Evolutionary conservation across 2,329 filamentous ascomycete species (phyloP).

Genomic region (Paraconiothyrium sp.): DNA sequence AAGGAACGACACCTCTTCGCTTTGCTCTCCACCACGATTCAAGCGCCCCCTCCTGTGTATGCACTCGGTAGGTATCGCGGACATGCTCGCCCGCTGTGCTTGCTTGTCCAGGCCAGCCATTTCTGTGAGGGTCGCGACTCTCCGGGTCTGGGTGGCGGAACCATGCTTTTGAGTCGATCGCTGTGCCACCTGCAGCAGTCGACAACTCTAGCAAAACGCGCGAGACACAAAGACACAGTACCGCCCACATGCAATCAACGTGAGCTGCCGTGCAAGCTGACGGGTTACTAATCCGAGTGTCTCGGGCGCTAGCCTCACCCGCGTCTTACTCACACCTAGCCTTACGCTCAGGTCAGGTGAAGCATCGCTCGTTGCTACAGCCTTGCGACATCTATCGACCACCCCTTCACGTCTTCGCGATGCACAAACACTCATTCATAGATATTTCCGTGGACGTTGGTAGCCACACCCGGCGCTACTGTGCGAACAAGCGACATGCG

Average conservation of each 20-base stretch:
- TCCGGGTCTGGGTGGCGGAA: background rate
- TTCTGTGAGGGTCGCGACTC: background rate
- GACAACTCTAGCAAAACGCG: background rate
- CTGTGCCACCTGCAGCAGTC: conserved; percentile 9
- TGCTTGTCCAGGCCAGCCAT: background rate
- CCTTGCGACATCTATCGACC: background rate
- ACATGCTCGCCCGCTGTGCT: conserved; percentile 8
- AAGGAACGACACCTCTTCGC: background rate
- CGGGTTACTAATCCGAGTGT: background rate
- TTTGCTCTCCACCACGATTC: background rate
- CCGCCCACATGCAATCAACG: background rate
- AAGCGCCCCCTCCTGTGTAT: background rate
- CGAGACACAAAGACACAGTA: background rate
- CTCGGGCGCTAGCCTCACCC: background rate
- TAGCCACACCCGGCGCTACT: conserved; percentile 9
- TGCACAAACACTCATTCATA: background rate
- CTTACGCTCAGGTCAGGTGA: background rate
- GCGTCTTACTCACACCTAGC: background rate
- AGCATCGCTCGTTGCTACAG: background rate
- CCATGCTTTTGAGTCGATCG: background rate
- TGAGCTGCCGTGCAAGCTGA: conserved; percentile 4
- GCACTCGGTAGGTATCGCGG: background rate
- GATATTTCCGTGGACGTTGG: background rate
- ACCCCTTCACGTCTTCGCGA: background rate
- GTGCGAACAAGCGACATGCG: conserved; percentile 13